These are phyloP conservation scores for Hypoxylon fuscum DNA, from an alignment of 495 filamentous ascomycete species.

Conservation along the genomic window DNA sequence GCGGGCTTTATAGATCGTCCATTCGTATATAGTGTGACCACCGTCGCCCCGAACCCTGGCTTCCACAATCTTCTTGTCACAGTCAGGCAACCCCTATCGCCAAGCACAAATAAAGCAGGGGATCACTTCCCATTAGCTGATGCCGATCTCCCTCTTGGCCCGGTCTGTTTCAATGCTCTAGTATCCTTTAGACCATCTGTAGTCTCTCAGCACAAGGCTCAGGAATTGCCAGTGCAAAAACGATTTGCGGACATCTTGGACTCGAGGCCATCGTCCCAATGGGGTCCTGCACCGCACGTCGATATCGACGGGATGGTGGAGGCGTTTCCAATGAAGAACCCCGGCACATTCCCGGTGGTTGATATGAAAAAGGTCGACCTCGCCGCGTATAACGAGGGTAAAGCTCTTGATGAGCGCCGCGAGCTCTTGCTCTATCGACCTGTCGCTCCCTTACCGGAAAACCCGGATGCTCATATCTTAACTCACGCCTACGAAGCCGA, in stretches of 20 bases:
- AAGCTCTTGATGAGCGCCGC: slow-evolving; percentile 63
- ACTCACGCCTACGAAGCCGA: slow-evolving; percentile 75
- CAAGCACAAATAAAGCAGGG: slow-evolving; percentile 41
- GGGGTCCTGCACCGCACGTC: slow-evolving; percentile 53
- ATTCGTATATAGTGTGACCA: slow-evolving; percentile 67
- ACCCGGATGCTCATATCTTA: slow-evolving; percentile 62
- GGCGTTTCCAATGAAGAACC: slow-evolving; percentile 35
- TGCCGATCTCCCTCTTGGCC: slow-evolving; percentile 48
- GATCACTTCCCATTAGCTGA: slow-evolving; percentile 50
- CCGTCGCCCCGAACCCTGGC: slow-evolving; percentile 62
- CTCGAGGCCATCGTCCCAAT: slow-evolving; percentile 44
- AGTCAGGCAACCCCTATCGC: slow-evolving; percentile 56
- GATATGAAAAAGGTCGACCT: slow-evolving; percentile 73
- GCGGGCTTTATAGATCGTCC: slow-evolving; percentile 61
- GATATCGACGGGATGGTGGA: slow-evolving; percentile 48
- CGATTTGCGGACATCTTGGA: slow-evolving; percentile 50
- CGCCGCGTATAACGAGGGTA: slow-evolving; percentile 58
- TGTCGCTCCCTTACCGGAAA: slow-evolving; percentile 51
- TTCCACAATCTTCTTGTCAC: slow-evolving; percentile 70
- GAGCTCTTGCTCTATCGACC: slow-evolving; percentile 68
- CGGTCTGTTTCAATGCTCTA: slow-evolving; percentile 67
- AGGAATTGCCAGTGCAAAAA: slow-evolving; percentile 48
- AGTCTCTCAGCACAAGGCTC: slow-evolving; percentile 38
- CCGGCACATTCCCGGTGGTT: slow-evolving; percentile 64
- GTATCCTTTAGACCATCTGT: slow-evolving; percentile 63